Conservation (phyloP, 108 stramenopile species). For the Cyclotella baltica region DNA sequence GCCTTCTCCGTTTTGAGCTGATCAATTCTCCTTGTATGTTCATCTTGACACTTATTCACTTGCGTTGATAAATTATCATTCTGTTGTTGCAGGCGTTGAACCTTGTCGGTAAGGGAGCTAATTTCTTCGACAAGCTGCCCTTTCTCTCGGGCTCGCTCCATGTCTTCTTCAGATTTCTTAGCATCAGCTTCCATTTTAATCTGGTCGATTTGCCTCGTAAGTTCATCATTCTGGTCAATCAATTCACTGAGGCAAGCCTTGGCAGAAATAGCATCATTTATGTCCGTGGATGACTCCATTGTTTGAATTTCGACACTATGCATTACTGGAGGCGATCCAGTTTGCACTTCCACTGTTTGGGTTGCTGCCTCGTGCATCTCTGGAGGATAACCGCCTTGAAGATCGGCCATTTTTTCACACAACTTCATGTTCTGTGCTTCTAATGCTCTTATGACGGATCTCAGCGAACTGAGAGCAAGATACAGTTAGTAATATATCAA, state of each 20-base stretch:
- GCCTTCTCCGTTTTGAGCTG: too few relatives aligned
- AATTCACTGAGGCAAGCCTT: slow-evolving; percentile 19
- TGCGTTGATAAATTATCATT: slow-evolving; percentile 21
- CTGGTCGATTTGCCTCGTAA: slow-evolving; percentile 20
- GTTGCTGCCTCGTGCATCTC: neutral
- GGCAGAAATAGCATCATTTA: neutral
- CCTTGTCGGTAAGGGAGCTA: neutral
- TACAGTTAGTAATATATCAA: too few relatives aligned
- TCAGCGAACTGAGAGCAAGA: too few relatives aligned
- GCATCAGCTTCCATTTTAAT: slow-evolving; percentile 7
- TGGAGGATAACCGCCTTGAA: slow-evolving; percentile 1
- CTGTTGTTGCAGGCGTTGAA: slow-evolving; percentile 17
- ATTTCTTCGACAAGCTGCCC: slow-evolving; percentile 24
- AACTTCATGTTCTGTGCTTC: slow-evolving; percentile 33
- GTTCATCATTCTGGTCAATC: slow-evolving; percentile 12
- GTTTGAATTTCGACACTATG: neutral
- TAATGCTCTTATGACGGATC: slow-evolving; percentile 13
- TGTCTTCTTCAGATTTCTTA: neutral
- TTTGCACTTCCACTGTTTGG: slow-evolving; percentile 14
- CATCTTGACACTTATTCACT: slow-evolving; percentile 21
- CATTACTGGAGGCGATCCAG: neutral
- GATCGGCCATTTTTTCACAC: slow-evolving; percentile 19
- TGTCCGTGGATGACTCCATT: neutral
- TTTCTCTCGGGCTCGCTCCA: neutral
- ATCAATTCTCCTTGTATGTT: too few relatives aligned